These are phyloP conservation scores for Leptodermis oblonga DNA, from an alignment of 257 asterid genomes.

Conservation along the genomic window DNA sequence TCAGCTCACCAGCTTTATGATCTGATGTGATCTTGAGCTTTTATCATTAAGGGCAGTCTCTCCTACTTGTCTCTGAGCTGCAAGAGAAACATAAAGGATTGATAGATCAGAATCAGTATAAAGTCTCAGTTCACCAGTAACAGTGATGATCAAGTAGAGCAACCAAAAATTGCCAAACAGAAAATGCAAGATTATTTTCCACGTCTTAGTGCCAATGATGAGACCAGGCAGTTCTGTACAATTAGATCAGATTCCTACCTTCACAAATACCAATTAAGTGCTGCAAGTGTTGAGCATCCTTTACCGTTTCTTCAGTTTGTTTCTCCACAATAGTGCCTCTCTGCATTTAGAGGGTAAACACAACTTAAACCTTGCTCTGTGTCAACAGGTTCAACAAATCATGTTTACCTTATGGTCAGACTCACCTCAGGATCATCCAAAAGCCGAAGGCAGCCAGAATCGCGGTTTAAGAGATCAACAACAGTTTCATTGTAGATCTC, in stretches of 20 bases:
- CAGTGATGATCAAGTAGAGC: not conserved
- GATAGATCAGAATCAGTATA: conserved; percentile 1
- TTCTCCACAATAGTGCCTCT: conserved; percentile 90
- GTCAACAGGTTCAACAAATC: too few relatives aligned
- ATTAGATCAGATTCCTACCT: conserved; percentile 41
- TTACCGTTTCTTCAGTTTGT: conserved; percentile 67
- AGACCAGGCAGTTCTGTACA: conserved; percentile 8
- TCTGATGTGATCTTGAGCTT: conserved; percentile 99
- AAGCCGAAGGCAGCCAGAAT: conserved; percentile 78
- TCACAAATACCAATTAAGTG: conserved; percentile 72
- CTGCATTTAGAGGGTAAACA: conserved; percentile 38
- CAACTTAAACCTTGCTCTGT: not conserved
- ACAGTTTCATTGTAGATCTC: conserved; percentile 96
- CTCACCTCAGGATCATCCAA: conserved; percentile 91
- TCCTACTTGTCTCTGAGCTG: conserved; percentile 97
- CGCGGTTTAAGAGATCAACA: conserved; percentile 81
- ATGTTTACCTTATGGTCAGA: too few relatives aligned
- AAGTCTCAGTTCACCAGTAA: not conserved
- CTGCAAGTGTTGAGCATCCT: conserved; percentile 67
- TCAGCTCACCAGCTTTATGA: conserved; percentile 84
- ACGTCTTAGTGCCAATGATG: conserved; percentile 7
- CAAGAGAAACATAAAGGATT: conserved; percentile 24
- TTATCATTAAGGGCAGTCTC: conserved; percentile 89
- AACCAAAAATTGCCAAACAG: conserved; percentile 1
- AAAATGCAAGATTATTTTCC: not conserved